These are phyloP conservation scores for Suillus variegatus DNA, from an alignment of 768 basidiomycete genomes.

Conservation along the genomic window DNA sequence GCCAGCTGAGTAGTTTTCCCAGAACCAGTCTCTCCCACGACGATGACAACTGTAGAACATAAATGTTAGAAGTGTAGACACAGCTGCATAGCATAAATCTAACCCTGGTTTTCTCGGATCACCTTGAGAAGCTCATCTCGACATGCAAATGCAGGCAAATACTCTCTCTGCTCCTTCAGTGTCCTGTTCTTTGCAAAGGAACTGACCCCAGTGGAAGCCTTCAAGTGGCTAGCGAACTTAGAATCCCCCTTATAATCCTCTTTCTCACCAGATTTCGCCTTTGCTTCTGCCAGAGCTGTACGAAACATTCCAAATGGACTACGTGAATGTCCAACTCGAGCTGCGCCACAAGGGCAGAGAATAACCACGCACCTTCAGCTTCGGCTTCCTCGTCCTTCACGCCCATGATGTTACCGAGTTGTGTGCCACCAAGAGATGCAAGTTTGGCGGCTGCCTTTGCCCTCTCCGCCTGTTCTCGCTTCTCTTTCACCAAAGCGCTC, in stretches of 20 bases:
- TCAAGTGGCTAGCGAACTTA: conserved; percentile 95
- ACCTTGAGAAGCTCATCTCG: conserved; percentile 88
- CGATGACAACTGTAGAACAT: conserved; percentile 69
- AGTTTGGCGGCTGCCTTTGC: conserved; percentile 96
- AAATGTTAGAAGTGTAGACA: conserved; percentile 1
- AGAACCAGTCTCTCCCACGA: conserved; percentile 99
- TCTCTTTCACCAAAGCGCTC: conserved; percentile 91
- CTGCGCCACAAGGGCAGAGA: conserved; percentile 20
- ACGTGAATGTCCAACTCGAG: conserved; percentile 81
- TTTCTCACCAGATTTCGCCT: conserved; percentile 49
- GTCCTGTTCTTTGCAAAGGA: conserved; percentile 81
- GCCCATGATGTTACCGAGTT: conserved; percentile 97
- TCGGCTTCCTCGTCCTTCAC: conserved; percentile 94
- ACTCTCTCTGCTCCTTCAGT: conserved; percentile 93
- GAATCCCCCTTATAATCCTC: conserved; percentile 91
- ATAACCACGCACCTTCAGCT: conserved; percentile 73
- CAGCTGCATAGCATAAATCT: conserved; percentile 6
- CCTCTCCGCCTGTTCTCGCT: conserved; percentile 94
- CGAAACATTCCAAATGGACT: conserved; percentile 42
- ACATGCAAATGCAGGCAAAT: conserved; percentile 96
- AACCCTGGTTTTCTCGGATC: conserved; percentile 94
- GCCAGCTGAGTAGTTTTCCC: conserved; percentile 97
- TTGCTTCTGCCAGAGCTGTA: conserved; percentile 55
- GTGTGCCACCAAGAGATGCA: conserved; percentile 87
- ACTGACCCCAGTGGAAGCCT: conserved; percentile 74